A percentile compares a stretch with the other conserved stretches of the same genome.
phyloP scores from a whole-genome alignment of 208 protist species.

The Crithidia brevicula region DNA sequence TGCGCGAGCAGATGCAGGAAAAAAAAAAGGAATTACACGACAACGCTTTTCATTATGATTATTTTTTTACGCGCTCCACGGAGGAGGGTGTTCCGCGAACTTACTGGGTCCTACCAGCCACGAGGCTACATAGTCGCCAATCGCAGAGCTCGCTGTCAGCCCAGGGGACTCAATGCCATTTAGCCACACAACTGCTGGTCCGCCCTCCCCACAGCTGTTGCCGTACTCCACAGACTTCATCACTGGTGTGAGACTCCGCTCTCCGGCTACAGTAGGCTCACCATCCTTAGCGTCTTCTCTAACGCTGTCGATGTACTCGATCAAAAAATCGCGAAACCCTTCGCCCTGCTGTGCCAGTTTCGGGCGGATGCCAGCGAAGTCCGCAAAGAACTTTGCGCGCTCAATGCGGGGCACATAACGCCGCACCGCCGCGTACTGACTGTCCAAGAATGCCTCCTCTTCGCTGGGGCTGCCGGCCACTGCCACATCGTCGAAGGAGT shows the following conservation, averaged over 20 bases:
- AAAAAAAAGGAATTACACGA: too few relatives aligned
- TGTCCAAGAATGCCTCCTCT: constrained; percentile 37
- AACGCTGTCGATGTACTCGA: constrained; percentile 31
- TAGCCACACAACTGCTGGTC: constrained; percentile 28
- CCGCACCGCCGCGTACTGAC: constrained; percentile 29
- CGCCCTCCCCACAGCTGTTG: neutral
- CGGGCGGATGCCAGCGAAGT: constrained; percentile 49
- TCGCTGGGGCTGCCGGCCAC: constrained; percentile 14
- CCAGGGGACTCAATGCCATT: constrained; percentile 55
- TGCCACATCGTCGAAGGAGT: constrained; percentile 23
- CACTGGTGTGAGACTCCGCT: neutral
- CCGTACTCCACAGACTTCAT: constrained; percentile 4
- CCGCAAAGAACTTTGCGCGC: constrained; percentile 21
- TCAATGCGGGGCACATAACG: constrained; percentile 41
- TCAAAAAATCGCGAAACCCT: constrained; percentile 46
- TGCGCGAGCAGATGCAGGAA: too few relatives aligned
- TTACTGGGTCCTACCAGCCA: constrained; percentile 15
- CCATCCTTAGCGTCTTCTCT: neutral
- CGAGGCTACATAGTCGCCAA: constrained; percentile 41
- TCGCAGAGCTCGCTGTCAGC: constrained; percentile 42
- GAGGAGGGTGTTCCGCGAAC: constrained; percentile 11
- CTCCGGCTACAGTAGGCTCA: neutral
- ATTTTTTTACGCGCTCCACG: constrained; percentile 18
- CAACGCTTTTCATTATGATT: neutral
- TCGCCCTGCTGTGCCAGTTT: constrained; percentile 39